A percentile compares a stretch with the other conserved stretches of the same genome.
phyloP scores from a whole-genome alignment of 495 filamentous ascomycete genomes.

The Aspergillus mulundensis region DNA sequence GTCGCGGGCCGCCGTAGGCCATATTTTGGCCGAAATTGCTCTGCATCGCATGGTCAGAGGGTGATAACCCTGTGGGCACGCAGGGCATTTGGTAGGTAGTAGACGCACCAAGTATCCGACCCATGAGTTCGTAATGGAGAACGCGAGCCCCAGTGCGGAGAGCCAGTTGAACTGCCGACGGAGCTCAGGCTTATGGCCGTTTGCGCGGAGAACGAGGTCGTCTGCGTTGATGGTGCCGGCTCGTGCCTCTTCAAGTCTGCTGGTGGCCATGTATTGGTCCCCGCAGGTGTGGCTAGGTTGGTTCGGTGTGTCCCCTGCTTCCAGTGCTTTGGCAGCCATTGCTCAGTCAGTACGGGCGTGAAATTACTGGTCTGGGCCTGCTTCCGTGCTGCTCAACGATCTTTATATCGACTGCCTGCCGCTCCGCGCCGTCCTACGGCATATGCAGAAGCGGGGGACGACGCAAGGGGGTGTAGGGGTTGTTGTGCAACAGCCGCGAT shows the following conservation, averaged over 20 bases:
- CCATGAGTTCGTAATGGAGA: slow-evolving; percentile 40
- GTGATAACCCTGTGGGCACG: too few relatives aligned
- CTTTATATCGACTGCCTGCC: neutral
- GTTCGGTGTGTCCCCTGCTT: too few relatives aligned
- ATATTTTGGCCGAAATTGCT: slow-evolving; percentile 26
- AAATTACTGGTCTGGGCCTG: too few relatives aligned
- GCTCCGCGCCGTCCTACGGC: too few relatives aligned
- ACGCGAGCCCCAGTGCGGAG: slow-evolving; percentile 28
- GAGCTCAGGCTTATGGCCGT: slow-evolving; percentile 30
- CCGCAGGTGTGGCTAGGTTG: too few relatives aligned
- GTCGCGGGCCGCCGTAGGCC: slow-evolving; percentile 20
- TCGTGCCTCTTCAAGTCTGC: neutral
- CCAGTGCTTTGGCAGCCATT: too few relatives aligned
- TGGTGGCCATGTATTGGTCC: neutral
- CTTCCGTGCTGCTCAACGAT: too few relatives aligned
- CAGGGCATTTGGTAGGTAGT: neutral
- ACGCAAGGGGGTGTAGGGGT: neutral
- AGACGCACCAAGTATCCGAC: slow-evolving; percentile 23
- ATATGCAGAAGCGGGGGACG: too few relatives aligned
- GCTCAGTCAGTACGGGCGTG: too few relatives aligned
- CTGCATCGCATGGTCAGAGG: too few relatives aligned
- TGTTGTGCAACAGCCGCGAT: neutral
- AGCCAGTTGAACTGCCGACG: slow-evolving; percentile 28
- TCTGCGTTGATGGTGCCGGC: slow-evolving; percentile 2
- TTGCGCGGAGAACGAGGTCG: slow-evolving; percentile 29